These are phyloP conservation scores for Jatropha curcas DNA, from an alignment of 345 rosid genomes.

Conservation along the genomic window DNA sequence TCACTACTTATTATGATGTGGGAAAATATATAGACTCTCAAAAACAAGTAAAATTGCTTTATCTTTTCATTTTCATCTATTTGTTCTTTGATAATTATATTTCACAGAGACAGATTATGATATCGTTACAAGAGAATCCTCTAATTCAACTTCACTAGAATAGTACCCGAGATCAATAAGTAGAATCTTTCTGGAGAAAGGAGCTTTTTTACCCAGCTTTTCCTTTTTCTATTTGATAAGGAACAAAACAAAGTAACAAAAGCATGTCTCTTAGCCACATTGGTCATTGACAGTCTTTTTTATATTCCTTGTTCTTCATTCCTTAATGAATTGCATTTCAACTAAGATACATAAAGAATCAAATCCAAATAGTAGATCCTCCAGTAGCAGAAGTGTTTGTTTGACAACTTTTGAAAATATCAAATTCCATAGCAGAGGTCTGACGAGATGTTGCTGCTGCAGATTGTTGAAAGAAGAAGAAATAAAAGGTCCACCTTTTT, in stretches of 20 bases:
- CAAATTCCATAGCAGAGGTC: not conserved
- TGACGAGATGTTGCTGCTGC: not conserved
- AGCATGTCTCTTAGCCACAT: not conserved
- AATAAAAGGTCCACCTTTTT: not conserved
- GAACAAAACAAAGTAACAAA: not conserved
- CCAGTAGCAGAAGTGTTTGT: not conserved
- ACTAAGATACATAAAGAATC: not conserved
- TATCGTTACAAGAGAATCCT: not conserved
- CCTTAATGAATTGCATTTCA: not conserved
- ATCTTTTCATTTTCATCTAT: not conserved
- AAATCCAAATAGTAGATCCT: not conserved
- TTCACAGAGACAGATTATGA: not conserved
- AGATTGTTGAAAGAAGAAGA: not conserved
- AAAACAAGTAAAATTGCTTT: not conserved
- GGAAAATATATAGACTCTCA: not conserved
- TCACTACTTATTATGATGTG: not conserved
- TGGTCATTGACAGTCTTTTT: not conserved
- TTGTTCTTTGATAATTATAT: not conserved
- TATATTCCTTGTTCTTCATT: not conserved
- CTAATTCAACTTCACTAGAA: not conserved
- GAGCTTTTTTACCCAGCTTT: too few relatives aligned
- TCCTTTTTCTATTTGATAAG: not conserved
- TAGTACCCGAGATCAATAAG: not conserved
- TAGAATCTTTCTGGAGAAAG: too few relatives aligned
- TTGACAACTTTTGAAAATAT: not conserved